Percentiles rank a stretch among this genome's conserved stretches.
Evolutionary conservation across 1,139 yeast species (phyloP).

Genomic region (Hyphopichia khmerensis): DNA sequence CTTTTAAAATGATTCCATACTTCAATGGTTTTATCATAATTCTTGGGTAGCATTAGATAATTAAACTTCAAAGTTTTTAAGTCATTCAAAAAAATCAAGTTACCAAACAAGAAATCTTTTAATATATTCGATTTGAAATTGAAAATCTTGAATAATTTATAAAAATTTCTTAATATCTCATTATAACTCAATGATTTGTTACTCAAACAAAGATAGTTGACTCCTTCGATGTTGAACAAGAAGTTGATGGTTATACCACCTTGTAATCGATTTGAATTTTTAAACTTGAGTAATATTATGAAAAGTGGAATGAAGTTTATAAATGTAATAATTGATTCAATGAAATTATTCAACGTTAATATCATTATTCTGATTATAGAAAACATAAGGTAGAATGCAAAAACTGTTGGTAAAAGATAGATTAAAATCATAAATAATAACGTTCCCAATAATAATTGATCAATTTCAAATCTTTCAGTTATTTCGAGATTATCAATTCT

Average conservation of each 20-base stretch:
- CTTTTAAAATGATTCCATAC: constrained; percentile 28
- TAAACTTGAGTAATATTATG: constrained; percentile 71
- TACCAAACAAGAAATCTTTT: constrained; percentile 31
- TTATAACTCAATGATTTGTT: constrained; percentile 40
- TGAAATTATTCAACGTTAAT: constrained; percentile 47
- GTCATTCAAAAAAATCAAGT: constrained; percentile 27
- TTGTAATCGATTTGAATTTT: constrained; percentile 85
- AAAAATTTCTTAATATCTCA: constrained; percentile 38
- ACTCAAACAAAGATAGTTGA: constrained; percentile 29
- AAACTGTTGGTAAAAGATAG: constrained; percentile 80
- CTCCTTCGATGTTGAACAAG: constrained; percentile 11
- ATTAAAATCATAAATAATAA: constrained; percentile 77
- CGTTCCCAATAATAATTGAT: constrained; percentile 86
- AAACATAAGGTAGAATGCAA: constrained; percentile 80
- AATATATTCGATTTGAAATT: constrained; percentile 26
- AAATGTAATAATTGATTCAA: constrained; percentile 63
- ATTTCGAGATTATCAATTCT: constrained; percentile 70
- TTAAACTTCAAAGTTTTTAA: constrained; percentile 33
- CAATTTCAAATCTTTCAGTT: constrained; percentile 64
- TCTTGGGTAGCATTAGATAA: constrained; percentile 44
- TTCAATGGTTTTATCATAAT: constrained; percentile 28
- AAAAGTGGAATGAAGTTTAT: constrained; percentile 86
- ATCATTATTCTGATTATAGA: constrained; percentile 57
- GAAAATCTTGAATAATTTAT: constrained; percentile 29
- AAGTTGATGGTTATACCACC: constrained; percentile 67